Base-by-base conservation (phyloP, 1,284 basidiomycete genomes). In the Trichosporon faecale region DNA sequence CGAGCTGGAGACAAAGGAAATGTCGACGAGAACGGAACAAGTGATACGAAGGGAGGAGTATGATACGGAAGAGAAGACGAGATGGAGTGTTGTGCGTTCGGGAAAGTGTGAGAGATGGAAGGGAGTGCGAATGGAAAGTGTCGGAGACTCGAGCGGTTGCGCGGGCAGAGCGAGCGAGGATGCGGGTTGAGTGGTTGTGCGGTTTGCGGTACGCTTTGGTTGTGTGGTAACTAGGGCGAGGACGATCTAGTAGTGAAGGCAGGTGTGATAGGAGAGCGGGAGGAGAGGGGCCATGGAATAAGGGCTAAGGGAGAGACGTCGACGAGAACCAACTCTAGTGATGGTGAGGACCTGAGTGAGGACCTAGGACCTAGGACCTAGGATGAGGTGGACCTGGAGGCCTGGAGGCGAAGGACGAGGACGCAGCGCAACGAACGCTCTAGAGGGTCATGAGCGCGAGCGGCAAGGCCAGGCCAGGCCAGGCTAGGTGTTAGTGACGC, bases 221-320 rank as follows among this genome's bases (percentile, higher is more conserved):
- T 52, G 23, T 21, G 23, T 25, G 49, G 49, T 52, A 52, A 52
- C 49, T 52, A 52, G 49, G 49, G 49, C 23, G 23, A n/a, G 18
- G 49, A 21, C 29, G 57, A 61, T n/a, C 57, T n/a, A 31, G 57
- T 31, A 25, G 57, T 31, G 57, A 29, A 31, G 27, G 57, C 57
- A 61, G 57, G 57, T 61, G 27, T 21, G 57, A 31, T 61, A 31
- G 57, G 57, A 61, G 27, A 61, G 57, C 57, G 57, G 57, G 57
- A 33, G 57, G 57, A 61, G 57, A 61, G 57, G 57, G 57, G 57
- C 57, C 29, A 61, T 31, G 57, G 29, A 31, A 31, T 31, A 31
- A 31, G 57, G 57, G 57, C 57, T 29, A 11, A 61, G 57, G 57
- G 57, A 61, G 57, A 61, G 57, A 61, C 57, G 57, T 61, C 64